Conservation (phyloP, 2,329 filamentous ascomycete species). For the Tolypocladium tropicale region DNA sequence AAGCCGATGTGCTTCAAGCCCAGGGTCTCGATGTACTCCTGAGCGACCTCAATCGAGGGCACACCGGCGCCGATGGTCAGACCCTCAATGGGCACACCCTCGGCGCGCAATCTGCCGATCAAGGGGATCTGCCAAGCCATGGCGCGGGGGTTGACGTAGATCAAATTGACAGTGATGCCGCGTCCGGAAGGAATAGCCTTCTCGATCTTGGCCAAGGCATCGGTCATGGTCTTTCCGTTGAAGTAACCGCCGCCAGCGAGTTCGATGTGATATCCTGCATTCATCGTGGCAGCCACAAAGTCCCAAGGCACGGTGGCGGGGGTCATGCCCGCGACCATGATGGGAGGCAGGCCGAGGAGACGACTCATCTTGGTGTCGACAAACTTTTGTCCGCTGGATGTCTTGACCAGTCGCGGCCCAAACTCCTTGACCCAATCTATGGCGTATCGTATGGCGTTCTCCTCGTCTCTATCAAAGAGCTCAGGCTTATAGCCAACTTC, state of each 20-base stretch:
- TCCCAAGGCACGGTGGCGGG: slow-evolving; percentile 83
- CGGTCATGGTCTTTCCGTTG: slow-evolving; percentile 70
- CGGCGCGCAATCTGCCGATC: slow-evolving; percentile 66
- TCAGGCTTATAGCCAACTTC: slow-evolving; percentile 98
- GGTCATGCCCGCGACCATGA: slow-evolving; percentile 93
- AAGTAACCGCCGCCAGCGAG: slow-evolving; percentile 86
- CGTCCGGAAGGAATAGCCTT: slow-evolving; percentile 72
- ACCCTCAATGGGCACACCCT: slow-evolving; percentile 85
- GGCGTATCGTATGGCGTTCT: slow-evolving; percentile 89
- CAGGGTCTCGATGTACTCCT: slow-evolving; percentile 88
- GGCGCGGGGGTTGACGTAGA: slow-evolving; percentile 80
- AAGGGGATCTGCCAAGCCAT: slow-evolving; percentile 92
- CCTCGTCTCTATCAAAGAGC: slow-evolving; percentile 90
- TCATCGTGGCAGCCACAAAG: slow-evolving; percentile 87
- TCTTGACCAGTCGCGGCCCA: slow-evolving; percentile 85
- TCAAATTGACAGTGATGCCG: slow-evolving; percentile 82
- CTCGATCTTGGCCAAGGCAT: slow-evolving; percentile 76
- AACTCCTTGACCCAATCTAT: slow-evolving; percentile 97
- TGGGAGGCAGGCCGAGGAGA: slow-evolving; percentile 70
- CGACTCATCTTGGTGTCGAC: slow-evolving; percentile 96
- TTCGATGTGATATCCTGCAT: slow-evolving; percentile 90
- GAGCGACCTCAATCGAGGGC: slow-evolving; percentile 83
- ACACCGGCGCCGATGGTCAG: slow-evolving; percentile 89
- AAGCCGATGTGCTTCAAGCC: slow-evolving; percentile 89
- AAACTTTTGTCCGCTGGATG: slow-evolving; percentile 77